Conservation (phyloP, 805 yeast species). For the Lipomyces yamadae region DNA sequence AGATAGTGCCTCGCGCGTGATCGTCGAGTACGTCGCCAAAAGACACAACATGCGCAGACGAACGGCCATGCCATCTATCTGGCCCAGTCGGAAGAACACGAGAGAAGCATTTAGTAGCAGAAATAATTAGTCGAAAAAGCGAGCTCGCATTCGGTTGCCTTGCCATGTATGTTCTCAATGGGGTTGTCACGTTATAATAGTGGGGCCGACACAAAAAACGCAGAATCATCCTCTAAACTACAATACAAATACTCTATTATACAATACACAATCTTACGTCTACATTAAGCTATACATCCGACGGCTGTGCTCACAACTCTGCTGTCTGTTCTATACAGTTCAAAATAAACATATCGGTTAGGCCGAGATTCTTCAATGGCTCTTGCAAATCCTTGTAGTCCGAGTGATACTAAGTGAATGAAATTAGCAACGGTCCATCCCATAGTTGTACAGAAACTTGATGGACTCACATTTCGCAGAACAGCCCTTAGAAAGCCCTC, state of each 20-base stretch:
- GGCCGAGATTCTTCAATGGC: slow-evolving; percentile 29
- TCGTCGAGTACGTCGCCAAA: too few species aligned
- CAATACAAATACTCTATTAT: background rate
- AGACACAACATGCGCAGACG: too few species aligned
- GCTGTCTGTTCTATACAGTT: slow-evolving; percentile 30
- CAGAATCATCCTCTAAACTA: background rate
- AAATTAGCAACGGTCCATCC: background rate
- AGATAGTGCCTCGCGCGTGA: too few species aligned
- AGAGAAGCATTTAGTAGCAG: slow-evolving; percentile 30
- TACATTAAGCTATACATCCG: background rate
- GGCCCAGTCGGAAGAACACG: slow-evolving; percentile 53
- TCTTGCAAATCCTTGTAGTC: slow-evolving; percentile 30
- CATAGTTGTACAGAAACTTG: background rate
- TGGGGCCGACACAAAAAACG: background rate
- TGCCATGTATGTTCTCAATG: background rate
- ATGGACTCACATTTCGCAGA: slow-evolving; percentile 14
- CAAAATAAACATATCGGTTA: slow-evolving; percentile 30
- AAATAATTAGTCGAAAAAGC: background rate
- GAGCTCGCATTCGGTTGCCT: background rate
- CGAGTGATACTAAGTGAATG: slow-evolving; percentile 17
- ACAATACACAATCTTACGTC: background rate
- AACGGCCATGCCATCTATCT: slow-evolving; percentile 69
- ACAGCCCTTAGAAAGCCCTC: slow-evolving; percentile 34
- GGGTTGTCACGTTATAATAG: background rate
- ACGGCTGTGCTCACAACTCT: slow-evolving; percentile 17